Conservation (phyloP, 1,139 yeast species). For the Citeromyces siamensis region DNA sequence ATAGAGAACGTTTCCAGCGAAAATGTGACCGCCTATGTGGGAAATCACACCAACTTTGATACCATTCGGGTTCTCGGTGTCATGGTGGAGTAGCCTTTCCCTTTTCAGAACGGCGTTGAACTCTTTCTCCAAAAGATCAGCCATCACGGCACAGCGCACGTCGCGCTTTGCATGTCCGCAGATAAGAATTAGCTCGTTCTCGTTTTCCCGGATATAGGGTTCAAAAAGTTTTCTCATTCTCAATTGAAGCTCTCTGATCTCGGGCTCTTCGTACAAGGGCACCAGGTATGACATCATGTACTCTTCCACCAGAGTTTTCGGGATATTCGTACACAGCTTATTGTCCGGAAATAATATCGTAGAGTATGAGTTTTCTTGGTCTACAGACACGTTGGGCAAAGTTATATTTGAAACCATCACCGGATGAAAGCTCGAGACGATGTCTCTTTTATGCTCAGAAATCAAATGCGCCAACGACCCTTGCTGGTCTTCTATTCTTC, state of each 20-base stretch:
- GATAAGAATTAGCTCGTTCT: conserved; percentile 26
- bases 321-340: conserved; percentile 23
- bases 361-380: conserved; percentile 6
- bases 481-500: conserved; percentile 37
- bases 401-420: conserved; percentile 35
- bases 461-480: conserved; percentile 28
- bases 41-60: conserved; percentile 44
- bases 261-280: conserved; percentile 17
- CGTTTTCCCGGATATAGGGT: conserved; percentile 5
- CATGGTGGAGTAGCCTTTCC: conserved; percentile 18
- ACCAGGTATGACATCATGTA: conserved; percentile 31
- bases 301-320: conserved; percentile 17
- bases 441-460: conserved; percentile 18
- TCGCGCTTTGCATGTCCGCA: conserved; percentile 63
- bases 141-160: conserved; percentile 51
- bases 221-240: conserved; percentile 8
- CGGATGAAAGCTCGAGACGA: conserved; percentile 33
- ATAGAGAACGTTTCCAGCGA: conserved; percentile 62
- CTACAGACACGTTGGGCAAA: conserved; percentile 8
- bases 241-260: conserved; percentile 6
- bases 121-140: conserved; percentile 42
- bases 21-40: conserved; percentile 71
- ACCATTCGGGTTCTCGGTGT: conserved; percentile 16
- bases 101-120: conserved; percentile 28
- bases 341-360: conserved; percentile 45